A percentile compares a stretch with the other conserved stretches of the same genome.
Conservation (phyloP, 805 yeast genomes). For the Debaryomyces castellii region DNA sequence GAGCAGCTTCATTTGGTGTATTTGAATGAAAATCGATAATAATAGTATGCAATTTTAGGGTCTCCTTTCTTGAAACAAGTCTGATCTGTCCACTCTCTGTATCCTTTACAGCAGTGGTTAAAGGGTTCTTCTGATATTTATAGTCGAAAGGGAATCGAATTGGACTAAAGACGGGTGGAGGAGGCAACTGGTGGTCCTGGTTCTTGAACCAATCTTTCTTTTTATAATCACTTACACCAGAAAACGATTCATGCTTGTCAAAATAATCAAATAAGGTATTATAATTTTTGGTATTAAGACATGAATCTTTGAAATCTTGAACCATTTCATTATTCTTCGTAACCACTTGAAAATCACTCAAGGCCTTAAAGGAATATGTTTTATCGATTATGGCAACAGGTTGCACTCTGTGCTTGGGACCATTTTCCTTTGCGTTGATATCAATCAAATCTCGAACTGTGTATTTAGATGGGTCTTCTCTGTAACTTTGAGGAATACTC, state of each 20-base stretch:
- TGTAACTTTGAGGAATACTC: conserved; percentile 38
- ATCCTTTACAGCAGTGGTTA: conserved; percentile 45
- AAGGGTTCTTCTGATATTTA: conserved; percentile 72
- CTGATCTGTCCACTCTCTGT: conserved; percentile 60
- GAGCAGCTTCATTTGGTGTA: conserved; percentile 50
- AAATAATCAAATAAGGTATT: conserved; percentile 25
- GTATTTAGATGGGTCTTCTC: conserved; percentile 30
- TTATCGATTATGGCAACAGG: conserved; percentile 70
- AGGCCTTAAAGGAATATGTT: conserved; percentile 75
- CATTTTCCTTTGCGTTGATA: conserved; percentile 25
- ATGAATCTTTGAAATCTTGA: conserved; percentile 25
- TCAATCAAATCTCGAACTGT: conserved; percentile 42
- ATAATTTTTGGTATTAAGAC: conserved; percentile 23
- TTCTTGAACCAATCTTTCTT: conserved; percentile 23
- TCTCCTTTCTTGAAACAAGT: conserved; percentile 44
- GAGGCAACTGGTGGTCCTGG: conserved; percentile 62
- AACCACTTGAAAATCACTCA: conserved; percentile 82
- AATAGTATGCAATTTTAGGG: conserved; percentile 52
- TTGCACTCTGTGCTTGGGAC: conserved; percentile 39
- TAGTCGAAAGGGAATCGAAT: conserved; percentile 76
- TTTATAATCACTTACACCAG: conserved; percentile 27
- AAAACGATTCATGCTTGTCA: conserved; percentile 20
- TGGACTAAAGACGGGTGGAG: conserved; percentile 83
- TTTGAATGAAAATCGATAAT: conserved; percentile 48
- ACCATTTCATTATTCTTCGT: conserved; percentile 50